Conservation (phyloP, 306 rosid species). For the Trifolium dubium region DNA sequence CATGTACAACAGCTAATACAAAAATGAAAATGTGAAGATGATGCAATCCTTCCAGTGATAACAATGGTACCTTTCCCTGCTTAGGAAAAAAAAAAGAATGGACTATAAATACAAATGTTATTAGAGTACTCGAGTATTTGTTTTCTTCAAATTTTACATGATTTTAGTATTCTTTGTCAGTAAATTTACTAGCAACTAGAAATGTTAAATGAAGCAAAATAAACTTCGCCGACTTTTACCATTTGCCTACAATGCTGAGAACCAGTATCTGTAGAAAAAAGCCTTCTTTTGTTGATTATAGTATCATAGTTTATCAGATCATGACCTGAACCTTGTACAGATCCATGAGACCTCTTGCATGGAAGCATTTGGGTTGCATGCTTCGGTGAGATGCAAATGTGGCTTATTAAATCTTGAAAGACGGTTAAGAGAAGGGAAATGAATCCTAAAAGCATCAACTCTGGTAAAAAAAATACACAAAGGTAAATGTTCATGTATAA, state of each 20-base stretch:
- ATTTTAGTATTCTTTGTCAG: conserved; percentile 1
- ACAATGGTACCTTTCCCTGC: conserved; percentile 80
- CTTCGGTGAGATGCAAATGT: conserved; percentile 63
- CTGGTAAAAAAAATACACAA: conserved; percentile 50
- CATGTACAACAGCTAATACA: conserved; percentile 88
- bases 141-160: neutral
- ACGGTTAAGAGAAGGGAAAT: conserved; percentile 85
- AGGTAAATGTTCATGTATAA: neutral
- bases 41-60: conserved; percentile 81
- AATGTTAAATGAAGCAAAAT: neutral
- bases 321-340: conserved; percentile 44
- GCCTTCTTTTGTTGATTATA: conserved; percentile 55
- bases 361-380: conserved; percentile 76
- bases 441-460: conserved; percentile 92
- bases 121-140: neutral
- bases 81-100: conserved; percentile 33
- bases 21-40: conserved; percentile 92
- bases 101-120: neutral
- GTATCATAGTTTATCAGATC: conserved; percentile 42
- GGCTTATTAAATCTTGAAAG: conserved; percentile 66
- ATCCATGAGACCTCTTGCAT: conserved; percentile 60
- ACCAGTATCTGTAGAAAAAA: conserved; percentile 51
- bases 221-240: conserved; percentile 43
- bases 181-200: conserved; percentile 1
- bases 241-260: conserved; percentile 46